A percentile compares a stretch with the other conserved stretches of the same genome.
Conservation (phyloP, 108 stramenopile species). For the Pseudonitzschia multistriata region DNA sequence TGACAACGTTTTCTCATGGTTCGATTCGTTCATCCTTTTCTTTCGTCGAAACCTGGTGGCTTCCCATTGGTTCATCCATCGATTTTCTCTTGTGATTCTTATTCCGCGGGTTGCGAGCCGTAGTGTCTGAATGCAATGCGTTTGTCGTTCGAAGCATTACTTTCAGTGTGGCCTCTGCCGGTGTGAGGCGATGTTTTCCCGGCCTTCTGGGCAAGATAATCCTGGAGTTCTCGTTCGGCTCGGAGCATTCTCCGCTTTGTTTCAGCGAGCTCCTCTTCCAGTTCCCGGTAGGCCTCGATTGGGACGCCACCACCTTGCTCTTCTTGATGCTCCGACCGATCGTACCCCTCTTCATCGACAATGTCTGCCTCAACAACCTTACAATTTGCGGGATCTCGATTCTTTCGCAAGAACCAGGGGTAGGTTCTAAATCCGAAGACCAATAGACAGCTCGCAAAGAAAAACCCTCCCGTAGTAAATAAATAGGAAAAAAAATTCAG, state of each 20-base stretch:
- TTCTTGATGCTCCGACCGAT: background rate
- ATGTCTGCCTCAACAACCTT: background rate
- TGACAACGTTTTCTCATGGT: no score
- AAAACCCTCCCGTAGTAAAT: background rate
- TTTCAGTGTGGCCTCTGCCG: no score
- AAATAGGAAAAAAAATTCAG: background rate
- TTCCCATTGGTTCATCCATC: no score
- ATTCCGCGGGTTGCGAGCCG: no score
- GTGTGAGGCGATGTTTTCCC: no score
- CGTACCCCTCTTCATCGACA: background rate
- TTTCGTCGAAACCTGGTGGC: no score
- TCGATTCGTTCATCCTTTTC: no score
- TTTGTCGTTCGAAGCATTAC: no score
- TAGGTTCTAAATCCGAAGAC: conserved; percentile 2
- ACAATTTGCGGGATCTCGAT: background rate
- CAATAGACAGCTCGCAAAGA: background rate
- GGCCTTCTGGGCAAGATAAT: background rate
- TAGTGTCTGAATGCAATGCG: no score
- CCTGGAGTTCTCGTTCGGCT: background rate
- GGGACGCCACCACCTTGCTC: background rate
- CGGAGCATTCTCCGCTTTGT: background rate
- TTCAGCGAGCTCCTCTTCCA: background rate
- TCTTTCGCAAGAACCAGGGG: conserved; percentile 5
- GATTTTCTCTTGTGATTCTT: no score
- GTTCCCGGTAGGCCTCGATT: background rate